These are phyloP conservation scores for Colletotrichum musae DNA, from an alignment of 2,329 filamentous ascomycete species.

Conservation along the genomic window DNA sequence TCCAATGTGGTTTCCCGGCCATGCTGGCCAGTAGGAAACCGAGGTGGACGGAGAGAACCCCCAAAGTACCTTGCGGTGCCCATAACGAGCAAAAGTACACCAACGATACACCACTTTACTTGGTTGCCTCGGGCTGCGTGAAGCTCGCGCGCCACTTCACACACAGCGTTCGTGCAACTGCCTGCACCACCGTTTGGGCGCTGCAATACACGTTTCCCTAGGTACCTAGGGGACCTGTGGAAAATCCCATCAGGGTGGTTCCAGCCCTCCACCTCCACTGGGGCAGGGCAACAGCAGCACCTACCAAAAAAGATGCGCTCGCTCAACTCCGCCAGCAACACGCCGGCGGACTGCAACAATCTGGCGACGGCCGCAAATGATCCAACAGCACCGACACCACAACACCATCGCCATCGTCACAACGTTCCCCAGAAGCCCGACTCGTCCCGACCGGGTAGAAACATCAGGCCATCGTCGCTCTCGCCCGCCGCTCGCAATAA, in stretches of 20 bases:
- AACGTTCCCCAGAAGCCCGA: constrained; percentile 29
- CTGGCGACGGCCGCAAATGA: constrained; percentile 4
- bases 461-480: constrained; percentile 40
- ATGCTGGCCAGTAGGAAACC: constrained; percentile 37
- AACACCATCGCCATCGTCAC: neutral
- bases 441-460: constrained; percentile 32
- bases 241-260: neutral
- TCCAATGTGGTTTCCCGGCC: constrained; percentile 38
- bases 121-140: no score
- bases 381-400: constrained; percentile 15
- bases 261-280: neutral
- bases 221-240: neutral
- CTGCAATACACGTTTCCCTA: neutral
- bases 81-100: no score
- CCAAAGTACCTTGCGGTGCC: neutral
- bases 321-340: constrained; percentile 23
- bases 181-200: constrained; percentile 2
- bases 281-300: neutral
- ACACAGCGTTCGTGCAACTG: constrained; percentile 2
- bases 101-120: no score
- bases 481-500: constrained; percentile 33
- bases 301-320: constrained; percentile 21
- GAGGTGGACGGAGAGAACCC: constrained; percentile 4
- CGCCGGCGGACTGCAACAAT: constrained; percentile 16
- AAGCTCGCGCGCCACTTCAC: no score